phyloP scores from a whole-genome alignment of 305 asterid species.

The Fraxinus ornus region DNA sequence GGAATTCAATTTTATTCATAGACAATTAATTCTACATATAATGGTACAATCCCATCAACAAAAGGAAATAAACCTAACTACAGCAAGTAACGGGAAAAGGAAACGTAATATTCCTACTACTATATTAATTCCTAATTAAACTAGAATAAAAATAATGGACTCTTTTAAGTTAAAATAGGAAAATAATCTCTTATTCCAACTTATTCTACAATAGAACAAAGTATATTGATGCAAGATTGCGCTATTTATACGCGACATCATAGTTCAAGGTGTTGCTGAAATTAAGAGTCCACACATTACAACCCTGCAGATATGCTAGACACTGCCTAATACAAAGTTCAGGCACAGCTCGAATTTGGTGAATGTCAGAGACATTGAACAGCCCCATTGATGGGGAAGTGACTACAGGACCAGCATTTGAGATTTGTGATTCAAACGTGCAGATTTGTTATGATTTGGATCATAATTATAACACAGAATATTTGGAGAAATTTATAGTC shows the following conservation, averaged over 20 bases:
- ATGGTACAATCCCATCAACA: no score
- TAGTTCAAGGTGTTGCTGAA: neutral
- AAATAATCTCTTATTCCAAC: neutral
- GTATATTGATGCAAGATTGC: no score
- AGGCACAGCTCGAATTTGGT: neutral
- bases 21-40: no score
- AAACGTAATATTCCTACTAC: neutral
- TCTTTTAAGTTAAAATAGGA: neutral
- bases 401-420: neutral
- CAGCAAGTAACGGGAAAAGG: no score
- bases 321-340: neutral
- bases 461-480: neutral
- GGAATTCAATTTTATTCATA: no score
- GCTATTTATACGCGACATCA: neutral
- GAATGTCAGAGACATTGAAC: neutral
- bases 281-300: neutral
- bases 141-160: neutral
- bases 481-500: neutral
- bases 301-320: neutral
- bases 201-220: no score
- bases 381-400: neutral
- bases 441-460: neutral
- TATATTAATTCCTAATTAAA: neutral
- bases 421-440: neutral
- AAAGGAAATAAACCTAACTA: no score